Conservation (phyloP, 2,329 filamentous ascomycete species). For the Ceratocystis diversiconidia region DNA sequence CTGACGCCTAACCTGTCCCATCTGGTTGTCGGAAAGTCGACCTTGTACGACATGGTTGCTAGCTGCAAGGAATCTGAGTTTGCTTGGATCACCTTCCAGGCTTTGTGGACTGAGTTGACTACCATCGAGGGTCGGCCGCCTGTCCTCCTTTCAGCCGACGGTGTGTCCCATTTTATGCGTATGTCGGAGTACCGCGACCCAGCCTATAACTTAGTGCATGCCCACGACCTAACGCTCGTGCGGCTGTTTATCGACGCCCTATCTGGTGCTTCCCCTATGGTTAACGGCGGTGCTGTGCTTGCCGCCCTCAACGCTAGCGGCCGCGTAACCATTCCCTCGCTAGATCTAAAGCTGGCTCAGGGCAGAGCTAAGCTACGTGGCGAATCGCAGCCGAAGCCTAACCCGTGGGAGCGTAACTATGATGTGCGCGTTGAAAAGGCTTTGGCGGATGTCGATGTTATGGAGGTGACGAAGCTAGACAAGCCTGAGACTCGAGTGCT, state of each 20-base stretch:
- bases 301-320: constrained; percentile 64
- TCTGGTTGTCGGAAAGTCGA: constrained; percentile 45
- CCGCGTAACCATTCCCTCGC: constrained; percentile 44
- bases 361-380: constrained; percentile 32
- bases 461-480: constrained; percentile 52
- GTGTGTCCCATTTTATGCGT: constrained; percentile 68
- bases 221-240: constrained; percentile 68
- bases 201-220: constrained; percentile 61
- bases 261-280: constrained; percentile 39
- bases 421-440: constrained; percentile 42
- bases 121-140: constrained; percentile 35
- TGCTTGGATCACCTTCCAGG: constrained; percentile 67
- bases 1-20: constrained; percentile 33
- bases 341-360: constrained; percentile 53
- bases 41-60: constrained; percentile 54
- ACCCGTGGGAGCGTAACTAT: constrained; percentile 43
- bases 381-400: constrained; percentile 28
- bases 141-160: constrained; percentile 65
- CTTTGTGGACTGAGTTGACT: constrained; percentile 65
- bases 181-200: constrained; percentile 60
- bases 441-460: constrained; percentile 36
- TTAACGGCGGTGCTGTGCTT: constrained; percentile 67
- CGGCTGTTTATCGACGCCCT: constrained; percentile 62
- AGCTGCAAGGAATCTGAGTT: constrained; percentile 61
- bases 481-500: constrained; percentile 62